These are phyloP conservation scores for Colletotrichum sp. DNA, from an alignment of 2,329 filamentous ascomycete genomes.

Conservation along the genomic window DNA sequence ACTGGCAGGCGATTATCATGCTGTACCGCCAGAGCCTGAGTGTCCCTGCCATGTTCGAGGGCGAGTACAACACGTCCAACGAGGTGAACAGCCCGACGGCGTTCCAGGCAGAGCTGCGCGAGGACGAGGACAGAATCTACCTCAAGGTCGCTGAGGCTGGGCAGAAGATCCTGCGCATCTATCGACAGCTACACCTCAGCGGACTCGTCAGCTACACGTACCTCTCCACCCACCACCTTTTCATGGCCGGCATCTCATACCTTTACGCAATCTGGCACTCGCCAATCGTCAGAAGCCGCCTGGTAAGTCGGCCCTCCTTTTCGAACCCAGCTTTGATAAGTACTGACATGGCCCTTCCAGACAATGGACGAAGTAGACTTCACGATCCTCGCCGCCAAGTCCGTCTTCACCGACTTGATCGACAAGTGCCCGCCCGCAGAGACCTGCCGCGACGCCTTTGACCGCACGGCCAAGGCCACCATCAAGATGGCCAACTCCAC, in stretches of 20 bases:
- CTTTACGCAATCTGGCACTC: constrained; percentile 98
- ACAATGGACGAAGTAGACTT: constrained; percentile 98
- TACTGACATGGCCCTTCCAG: constrained; percentile 41
- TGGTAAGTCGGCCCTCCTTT: constrained; percentile 63
- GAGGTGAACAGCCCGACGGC: constrained; percentile 68
- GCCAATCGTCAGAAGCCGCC: constrained; percentile 79
- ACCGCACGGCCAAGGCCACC: constrained; percentile 92
- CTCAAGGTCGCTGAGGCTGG: constrained; percentile 95
- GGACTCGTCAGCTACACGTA: constrained; percentile 96
- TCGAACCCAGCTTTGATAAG: background rate
- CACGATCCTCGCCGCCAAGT: constrained; percentile 90
- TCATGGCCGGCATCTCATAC: constrained; percentile 97
- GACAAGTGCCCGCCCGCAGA: constrained; percentile 95
- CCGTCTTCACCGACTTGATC: constrained; percentile 88
- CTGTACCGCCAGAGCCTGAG: constrained; percentile 90
- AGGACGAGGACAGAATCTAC: constrained; percentile 91
- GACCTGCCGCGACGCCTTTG: constrained; percentile 92
- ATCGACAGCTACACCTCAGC: constrained; percentile 85
- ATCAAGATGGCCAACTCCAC: constrained; percentile 93
- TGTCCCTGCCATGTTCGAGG: constrained; percentile 83
- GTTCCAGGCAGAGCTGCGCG: constrained; percentile 68
- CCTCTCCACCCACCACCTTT: constrained; percentile 92
- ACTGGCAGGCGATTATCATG: constrained; percentile 97
- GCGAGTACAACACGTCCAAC: constrained; percentile 72
- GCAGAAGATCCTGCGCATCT: constrained; percentile 88